These are phyloP conservation scores for Acrocalymma vagum DNA, from an alignment of 2,329 filamentous ascomycete species.

Conservation along the genomic window DNA sequence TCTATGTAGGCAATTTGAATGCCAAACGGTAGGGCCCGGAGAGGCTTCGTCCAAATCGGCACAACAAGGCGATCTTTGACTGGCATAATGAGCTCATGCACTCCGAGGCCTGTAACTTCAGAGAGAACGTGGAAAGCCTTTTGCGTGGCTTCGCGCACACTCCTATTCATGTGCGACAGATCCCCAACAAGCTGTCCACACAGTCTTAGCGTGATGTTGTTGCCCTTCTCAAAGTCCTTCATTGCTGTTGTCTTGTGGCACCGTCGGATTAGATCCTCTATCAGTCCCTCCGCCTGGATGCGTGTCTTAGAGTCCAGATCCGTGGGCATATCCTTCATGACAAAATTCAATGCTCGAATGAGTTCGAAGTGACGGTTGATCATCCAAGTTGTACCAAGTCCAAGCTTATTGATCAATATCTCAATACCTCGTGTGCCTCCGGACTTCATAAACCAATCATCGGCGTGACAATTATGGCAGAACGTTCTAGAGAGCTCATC, in stretches of 20 bases:
- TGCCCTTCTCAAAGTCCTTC: conserved; percentile 75
- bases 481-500: conserved; percentile 82
- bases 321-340: conserved; percentile 97
- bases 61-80: conserved; percentile 90
- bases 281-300: conserved; percentile 80
- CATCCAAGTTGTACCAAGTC: conserved; percentile 86
- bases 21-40: conserved; percentile 90
- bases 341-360: conserved; percentile 89
- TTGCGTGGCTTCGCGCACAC: conserved; percentile 88
- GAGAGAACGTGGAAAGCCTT: conserved; percentile 83
- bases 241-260: conserved; percentile 83
- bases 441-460: conserved; percentile 98
- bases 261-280: conserved; percentile 79
- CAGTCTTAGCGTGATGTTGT: conserved; percentile 75
- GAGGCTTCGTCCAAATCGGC: conserved; percentile 93
- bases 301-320: conserved; percentile 92
- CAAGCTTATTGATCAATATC: conserved; percentile 83
- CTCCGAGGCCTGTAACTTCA: conserved; percentile 76
- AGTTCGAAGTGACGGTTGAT: conserved; percentile 85
- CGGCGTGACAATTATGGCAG: conserved; percentile 93
- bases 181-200: conserved; percentile 89
- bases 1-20: conserved; percentile 99
- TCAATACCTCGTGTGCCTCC: conserved; percentile 91
- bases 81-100: conserved; percentile 88
- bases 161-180: conserved; percentile 92